A percentile compares a stretch with the other conserved stretches of the same genome.
phyloP scores from a whole-genome alignment of 495 filamentous ascomycete genomes.

The Cenococcum geophilum region DNA sequence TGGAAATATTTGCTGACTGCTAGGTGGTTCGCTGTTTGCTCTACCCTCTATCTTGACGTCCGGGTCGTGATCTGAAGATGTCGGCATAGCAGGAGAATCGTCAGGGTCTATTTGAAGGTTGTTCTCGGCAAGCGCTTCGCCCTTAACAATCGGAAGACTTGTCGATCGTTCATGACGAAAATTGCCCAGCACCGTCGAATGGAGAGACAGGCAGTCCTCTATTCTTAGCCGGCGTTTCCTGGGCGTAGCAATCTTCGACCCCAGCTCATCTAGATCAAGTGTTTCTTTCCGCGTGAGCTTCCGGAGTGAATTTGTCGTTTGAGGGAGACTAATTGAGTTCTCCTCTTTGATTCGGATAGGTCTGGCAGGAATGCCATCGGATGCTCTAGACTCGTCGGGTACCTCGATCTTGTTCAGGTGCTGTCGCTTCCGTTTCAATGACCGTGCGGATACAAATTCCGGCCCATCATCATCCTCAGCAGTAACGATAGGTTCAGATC shows the following conservation, averaged over 20 bases:
- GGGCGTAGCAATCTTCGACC: conserved; percentile 21
- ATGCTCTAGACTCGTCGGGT: conserved; percentile 2
- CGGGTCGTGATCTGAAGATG: neutral
- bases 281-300: conserved; percentile 32
- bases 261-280: conserved; percentile 38
- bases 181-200: neutral
- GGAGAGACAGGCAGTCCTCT: neutral
- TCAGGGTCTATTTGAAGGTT: neutral
- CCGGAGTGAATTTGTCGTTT: neutral
- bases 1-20: neutral
- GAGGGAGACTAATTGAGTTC: conserved; percentile 31
- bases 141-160: conserved; percentile 21
- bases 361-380: conserved; percentile 19
- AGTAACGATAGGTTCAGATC: neutral
- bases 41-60: conserved; percentile 8
- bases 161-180: conserved; percentile 21
- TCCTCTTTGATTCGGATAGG: conserved; percentile 36
- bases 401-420: neutral
- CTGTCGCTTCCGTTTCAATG: conserved; percentile 34
- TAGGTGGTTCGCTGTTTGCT: conserved; percentile 19
- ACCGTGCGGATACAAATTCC: conserved; percentile 31
- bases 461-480: conserved; percentile 24
- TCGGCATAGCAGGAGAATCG: neutral
- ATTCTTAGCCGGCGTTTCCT: conserved; percentile 8
- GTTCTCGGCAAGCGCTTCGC: conserved; percentile 7